These are phyloP conservation scores for Aspergillus cejpii DNA, from an alignment of 2,329 filamentous ascomycete genomes.

Conservation along the genomic window DNA sequence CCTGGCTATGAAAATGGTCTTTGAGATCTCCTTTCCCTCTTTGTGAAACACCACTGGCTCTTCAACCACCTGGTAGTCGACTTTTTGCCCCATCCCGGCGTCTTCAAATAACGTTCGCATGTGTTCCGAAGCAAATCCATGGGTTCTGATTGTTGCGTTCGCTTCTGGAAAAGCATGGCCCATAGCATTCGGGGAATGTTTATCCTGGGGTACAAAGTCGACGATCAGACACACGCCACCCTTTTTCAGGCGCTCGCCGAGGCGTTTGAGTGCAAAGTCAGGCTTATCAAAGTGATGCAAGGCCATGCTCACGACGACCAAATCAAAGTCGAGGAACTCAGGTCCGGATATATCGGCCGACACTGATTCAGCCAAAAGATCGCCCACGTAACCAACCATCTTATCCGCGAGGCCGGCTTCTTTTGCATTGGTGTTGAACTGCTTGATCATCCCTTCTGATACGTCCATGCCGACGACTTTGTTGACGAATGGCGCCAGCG, in stretches of 20 bases:
- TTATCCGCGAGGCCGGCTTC: conserved; percentile 48
- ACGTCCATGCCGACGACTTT: conserved; percentile 63
- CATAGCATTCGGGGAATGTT: conserved; percentile 14
- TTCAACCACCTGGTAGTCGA: conserved; percentile 52
- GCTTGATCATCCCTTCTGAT: conserved; percentile 61
- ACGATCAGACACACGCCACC: conserved; percentile 63
- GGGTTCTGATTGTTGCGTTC: conserved; percentile 53
- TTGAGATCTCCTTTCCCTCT: conserved; percentile 19
- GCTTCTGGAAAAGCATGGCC: conserved; percentile 30
- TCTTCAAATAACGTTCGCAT: conserved; percentile 56
- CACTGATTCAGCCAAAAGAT: conserved; percentile 49
- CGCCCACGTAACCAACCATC: conserved; percentile 53
- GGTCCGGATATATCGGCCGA: conserved; percentile 53
- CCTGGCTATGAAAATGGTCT: conserved; percentile 30
- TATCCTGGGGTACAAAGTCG: conserved; percentile 57
- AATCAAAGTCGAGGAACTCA: conserved; percentile 63
- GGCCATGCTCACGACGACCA: conserved; percentile 56
- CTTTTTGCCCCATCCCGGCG: conserved; percentile 55
- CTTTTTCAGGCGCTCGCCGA: conserved; percentile 56
- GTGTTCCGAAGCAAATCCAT: conserved; percentile 58
- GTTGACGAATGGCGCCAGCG: conserved; percentile 56
- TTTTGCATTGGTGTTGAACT: conserved; percentile 57
- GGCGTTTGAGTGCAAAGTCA: conserved; percentile 50
- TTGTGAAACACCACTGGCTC: conserved; percentile 44
- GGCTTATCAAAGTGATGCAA: conserved; percentile 65